A percentile compares a stretch with the other conserved stretches of the same genome.
These are phyloP conservation scores for Colletotrichum endophyticum DNA, from an alignment of 2,329 filamentous ascomycete species.

Conservation along the genomic window DNA sequence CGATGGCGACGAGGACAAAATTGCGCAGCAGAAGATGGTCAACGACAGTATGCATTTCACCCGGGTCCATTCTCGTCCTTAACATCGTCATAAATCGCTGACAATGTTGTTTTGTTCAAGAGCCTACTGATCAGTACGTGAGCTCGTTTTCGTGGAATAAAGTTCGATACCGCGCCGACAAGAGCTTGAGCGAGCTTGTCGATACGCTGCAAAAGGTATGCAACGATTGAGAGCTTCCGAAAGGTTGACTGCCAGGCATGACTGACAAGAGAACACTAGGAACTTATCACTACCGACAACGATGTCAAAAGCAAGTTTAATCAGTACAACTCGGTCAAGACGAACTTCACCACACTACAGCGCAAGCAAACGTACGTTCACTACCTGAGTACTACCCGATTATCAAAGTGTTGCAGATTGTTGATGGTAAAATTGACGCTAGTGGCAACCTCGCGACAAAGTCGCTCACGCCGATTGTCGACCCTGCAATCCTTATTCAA, in stretches of 20 bases:
- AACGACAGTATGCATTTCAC: conserved; percentile 73
- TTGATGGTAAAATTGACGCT: conserved; percentile 13
- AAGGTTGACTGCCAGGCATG: background rate
- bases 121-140: conserved; percentile 94
- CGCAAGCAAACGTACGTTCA: conserved; percentile 80
- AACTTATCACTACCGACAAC: conserved; percentile 90
- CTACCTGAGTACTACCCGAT: background rate
- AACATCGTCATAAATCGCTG: conserved; percentile 20
- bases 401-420: background rate
- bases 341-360: conserved; percentile 79
- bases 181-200: conserved; percentile 84
- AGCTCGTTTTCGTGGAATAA: conserved; percentile 95
- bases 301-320: conserved; percentile 94
- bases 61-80: conserved; percentile 14
- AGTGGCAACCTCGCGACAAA: conserved; percentile 94
- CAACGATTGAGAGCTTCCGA: background rate
- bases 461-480: conserved; percentile 87
- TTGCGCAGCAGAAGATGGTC: conserved; percentile 87
- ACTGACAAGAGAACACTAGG: conserved; percentile 51
- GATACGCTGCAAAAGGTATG: conserved; percentile 84
- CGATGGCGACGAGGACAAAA: conserved; percentile 82
- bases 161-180: conserved; percentile 94
- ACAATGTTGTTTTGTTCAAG: conserved; percentile 51
- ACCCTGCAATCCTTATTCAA: conserved; percentile 79
- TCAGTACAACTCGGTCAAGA: conserved; percentile 92